These are phyloP conservation scores for Stenocarpella maydis DNA, from an alignment of 2,329 filamentous ascomycete genomes.

Conservation along the genomic window DNA sequence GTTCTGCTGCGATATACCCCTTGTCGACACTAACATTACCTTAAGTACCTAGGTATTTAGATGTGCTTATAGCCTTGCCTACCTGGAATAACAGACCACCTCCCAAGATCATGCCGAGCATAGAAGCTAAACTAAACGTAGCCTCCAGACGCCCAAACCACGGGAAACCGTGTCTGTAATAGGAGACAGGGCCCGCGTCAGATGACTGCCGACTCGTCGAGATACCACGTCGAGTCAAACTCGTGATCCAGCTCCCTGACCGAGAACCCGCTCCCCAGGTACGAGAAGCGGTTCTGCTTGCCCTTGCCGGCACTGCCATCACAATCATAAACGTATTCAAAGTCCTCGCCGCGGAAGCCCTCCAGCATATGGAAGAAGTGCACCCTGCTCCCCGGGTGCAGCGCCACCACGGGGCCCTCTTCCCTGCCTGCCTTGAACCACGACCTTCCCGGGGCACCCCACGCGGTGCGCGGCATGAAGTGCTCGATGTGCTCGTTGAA, in stretches of 20 bases:
- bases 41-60: too few species aligned
- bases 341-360: conserved; percentile 59
- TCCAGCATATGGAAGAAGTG: conserved; percentile 64
- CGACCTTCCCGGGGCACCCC: conserved; percentile 53
- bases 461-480: conserved; percentile 64
- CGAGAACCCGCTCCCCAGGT: conserved; percentile 63
- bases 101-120: background rate
- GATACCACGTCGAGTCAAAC: conserved; percentile 54
- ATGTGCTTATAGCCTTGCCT: background rate
- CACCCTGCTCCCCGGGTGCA: conserved; percentile 60
- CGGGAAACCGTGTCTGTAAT: background rate
- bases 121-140: background rate
- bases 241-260: conserved; percentile 51
- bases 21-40: background rate
- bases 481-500: conserved; percentile 57
- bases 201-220: conserved; percentile 42
- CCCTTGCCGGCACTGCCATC: conserved; percentile 34
- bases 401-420: conserved; percentile 55
- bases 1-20: background rate
- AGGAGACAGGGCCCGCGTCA: background rate
- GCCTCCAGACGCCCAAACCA: background rate
- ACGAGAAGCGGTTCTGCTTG: conserved; percentile 56
- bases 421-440: conserved; percentile 59
- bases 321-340: conserved; percentile 56
- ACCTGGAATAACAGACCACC: background rate